Conservation (phyloP, 306 rosid species). For the Lupinus albus region DNA sequence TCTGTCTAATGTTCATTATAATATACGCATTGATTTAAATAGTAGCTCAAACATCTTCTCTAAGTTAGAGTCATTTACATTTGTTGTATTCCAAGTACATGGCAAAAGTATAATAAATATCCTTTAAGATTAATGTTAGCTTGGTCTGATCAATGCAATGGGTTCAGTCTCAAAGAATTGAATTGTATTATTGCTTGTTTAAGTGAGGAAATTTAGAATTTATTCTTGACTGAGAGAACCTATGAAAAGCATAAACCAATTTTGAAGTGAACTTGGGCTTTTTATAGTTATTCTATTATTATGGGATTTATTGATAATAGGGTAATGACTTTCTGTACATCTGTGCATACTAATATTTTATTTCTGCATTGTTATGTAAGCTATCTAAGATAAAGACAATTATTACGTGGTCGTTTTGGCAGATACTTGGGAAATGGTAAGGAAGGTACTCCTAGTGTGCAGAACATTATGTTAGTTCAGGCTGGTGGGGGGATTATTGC, state of each 20-base stretch:
- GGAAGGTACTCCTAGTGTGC: conserved; percentile 51
- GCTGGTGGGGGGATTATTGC: conserved; percentile 84
- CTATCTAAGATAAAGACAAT: conserved; percentile 16
- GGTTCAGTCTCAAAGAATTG: conserved; percentile 17
- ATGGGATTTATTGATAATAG: conserved; percentile 1
- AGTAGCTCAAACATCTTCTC: background rate
- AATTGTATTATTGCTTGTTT: conserved; percentile 14
- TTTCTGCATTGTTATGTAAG: background rate
- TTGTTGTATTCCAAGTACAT: background rate
- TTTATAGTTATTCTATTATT: background rate
- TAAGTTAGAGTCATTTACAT: conserved; percentile 19
- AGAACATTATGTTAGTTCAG: conserved; percentile 69
- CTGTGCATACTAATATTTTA: background rate
- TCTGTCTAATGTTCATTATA: background rate
- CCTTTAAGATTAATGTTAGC: conserved; percentile 3
- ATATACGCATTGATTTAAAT: conserved; percentile 6
- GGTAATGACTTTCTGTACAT: conserved; percentile 19
- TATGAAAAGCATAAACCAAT: conserved; percentile 21
- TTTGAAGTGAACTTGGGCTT: conserved; percentile 17
- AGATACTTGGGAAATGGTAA: conserved; percentile 54
- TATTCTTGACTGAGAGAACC: conserved; percentile 9
- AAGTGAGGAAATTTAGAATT: conserved; percentile 27
- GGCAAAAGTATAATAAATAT: background rate
- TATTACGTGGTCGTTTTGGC: conserved; percentile 34
- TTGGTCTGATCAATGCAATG: conserved; percentile 28